Percentiles rank a stretch among this genome's conserved stretches.
Conservation (phyloP, 2,329 filamentous ascomycete species). For the Sclerotiophoma versabilis region DNA sequence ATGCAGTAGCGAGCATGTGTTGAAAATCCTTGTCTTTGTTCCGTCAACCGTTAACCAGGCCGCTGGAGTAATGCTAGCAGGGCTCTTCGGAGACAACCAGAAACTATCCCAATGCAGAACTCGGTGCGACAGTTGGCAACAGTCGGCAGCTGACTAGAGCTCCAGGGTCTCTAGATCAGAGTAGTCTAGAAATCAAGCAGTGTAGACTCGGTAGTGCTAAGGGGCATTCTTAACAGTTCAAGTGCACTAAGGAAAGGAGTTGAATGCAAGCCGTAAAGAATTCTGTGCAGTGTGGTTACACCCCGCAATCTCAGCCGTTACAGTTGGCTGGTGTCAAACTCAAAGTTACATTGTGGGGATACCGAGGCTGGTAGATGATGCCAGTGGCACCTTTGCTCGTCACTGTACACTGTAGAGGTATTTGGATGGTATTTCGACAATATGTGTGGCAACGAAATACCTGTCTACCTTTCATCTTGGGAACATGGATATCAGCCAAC, state of each 20-base stretch:
- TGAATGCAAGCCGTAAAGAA: neutral
- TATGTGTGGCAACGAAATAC: neutral
- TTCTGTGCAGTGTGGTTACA: neutral
- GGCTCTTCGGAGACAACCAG: neutral
- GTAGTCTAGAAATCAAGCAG: neutral
- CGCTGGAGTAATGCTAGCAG: neutral
- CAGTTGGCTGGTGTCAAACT: neutral
- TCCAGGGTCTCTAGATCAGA: neutral
- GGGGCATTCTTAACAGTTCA: neutral
- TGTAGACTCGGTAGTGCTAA: neutral
- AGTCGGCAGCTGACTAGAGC: neutral
- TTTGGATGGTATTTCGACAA: neutral
- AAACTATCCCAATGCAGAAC: conserved; percentile 8
- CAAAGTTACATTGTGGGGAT: neutral
- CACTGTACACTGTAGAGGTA: neutral
- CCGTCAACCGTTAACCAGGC: neutral
- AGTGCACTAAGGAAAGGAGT: neutral
- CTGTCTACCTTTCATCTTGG: neutral
- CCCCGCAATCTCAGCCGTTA: neutral
- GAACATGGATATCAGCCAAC: neutral
- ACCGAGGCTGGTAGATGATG: neutral
- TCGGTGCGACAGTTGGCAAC: conserved; percentile 2
- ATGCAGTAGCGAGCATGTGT: neutral
- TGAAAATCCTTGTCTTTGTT: neutral
- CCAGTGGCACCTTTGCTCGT: neutral